Base-by-base conservation (phyloP, 805 yeast genomes). In the Lipomyces spencermartinsiae region DNA sequence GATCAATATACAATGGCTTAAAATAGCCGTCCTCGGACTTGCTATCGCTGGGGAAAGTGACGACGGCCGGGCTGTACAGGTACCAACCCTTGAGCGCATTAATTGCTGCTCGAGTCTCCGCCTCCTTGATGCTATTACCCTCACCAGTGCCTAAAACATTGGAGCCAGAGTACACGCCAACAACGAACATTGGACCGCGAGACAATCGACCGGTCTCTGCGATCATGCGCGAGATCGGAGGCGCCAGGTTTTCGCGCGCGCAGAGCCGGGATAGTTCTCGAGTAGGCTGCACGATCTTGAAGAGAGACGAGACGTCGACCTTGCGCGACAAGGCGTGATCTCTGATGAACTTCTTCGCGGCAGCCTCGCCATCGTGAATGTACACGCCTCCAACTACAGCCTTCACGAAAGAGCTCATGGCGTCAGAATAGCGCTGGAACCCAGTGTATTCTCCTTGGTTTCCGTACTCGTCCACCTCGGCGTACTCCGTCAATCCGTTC, bases 141-240 rank as follows among this genome's bases (percentile, higher is more conserved):
- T 90, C 92, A 55, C 97, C 97, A 79, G 95, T 98, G 62, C 98
- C 97, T 64, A 95, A 83, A 79, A 92, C 88, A 71, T 87, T 87
- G 14, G 83, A 83, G 46, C 97, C 98, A 66, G 90, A 84, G 78
- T 93, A 95, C 1, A 92, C 95, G 61, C 97, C 98, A 43, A 94
- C 97, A 14, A 94, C 90, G 74, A 86, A 95, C 51, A 93, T 89
- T 31, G 99, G 97, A 59, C 90, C 87, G 67, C 86, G 84, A 2
- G 97, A 87, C 74, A 84, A 82, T 79, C 99, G 86, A 78, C 99
- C 99, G 35, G 97, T 90, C 80, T 95, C 99, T 43, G 97, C 93
- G 65, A 95, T 81, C 67, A 95, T 84, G 76, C 96, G 87, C 59
- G 93, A 88, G 4, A 90, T 85, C 35, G 98, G 97, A 25, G 86